Evolutionary conservation across 1,284 basidiomycete genomes (phyloP), one percentile per base, ranked within the genome.

Genomic region (Ganoderma leucocontextum): DNA sequence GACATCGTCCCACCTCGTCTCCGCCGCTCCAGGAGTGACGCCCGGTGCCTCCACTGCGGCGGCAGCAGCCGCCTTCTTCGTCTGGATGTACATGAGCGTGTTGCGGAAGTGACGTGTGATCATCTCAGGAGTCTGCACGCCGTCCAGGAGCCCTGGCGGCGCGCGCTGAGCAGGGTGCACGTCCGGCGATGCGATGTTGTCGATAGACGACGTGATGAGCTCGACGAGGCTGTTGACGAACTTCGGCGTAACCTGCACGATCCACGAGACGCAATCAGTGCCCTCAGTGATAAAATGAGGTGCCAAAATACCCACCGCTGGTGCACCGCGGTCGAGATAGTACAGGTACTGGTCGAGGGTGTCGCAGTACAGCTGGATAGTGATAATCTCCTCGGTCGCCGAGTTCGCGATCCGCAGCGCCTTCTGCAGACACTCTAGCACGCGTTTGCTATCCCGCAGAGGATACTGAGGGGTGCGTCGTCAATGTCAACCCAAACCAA

Each of bases 201-300:
- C 96, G 78, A 98, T 95, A 75, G 92, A 95, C 29, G 91, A 91
- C 0, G 95, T 94, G 79, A 98, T 96, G 41, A 98, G 87, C 77
- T 98, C 96, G 29, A 98, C 95, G 59, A 98, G 88, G 70, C 92
- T 95, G 81, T 97, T 97, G 71, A 98, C 91, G 75, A 97, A 98
- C 82, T 97, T 97, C 17, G 96, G 90, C 38, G 95, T 94, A 65
- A 96, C 87, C 94, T 95, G 77, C 4, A 38, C 25, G 1, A 19
- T 25, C n/a, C 22, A 41, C 4, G 9, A 15, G 19, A 12, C 57
- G 36, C 4, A 22, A 25, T 60, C 13, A 60, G 58, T 60, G 5
- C 58, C 13, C 35, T 25, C 13, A 25, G 63, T 35, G 12, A 57
- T n/a, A n/a, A 41, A n/a, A 4, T 25, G 9, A 22, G 6, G 61